Evolutionary conservation across 2,329 filamentous ascomycete species (phyloP).

Genomic region (Nemania sp.): DNA sequence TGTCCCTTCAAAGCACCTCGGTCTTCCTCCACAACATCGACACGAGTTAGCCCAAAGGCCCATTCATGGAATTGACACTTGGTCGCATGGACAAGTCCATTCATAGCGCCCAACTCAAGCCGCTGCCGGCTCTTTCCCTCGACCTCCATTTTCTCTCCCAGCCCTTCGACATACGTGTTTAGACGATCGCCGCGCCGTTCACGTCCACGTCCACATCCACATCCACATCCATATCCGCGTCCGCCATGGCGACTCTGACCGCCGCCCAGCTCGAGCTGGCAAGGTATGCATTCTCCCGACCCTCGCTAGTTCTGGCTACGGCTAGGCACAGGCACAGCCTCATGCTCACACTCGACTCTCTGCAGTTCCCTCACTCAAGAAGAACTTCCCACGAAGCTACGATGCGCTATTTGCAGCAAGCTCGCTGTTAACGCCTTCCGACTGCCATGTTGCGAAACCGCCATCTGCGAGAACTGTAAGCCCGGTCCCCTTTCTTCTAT

Average conservation of each 20-base stretch:
- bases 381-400: constrained; percentile 92
- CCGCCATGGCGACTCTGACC: constrained; percentile 43
- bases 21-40: constrained; percentile 1
- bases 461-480: constrained; percentile 88
- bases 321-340: too few relatives aligned
- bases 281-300: constrained; percentile 45
- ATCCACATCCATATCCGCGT: too few relatives aligned
- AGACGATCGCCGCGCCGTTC: constrained; percentile 21
- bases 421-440: constrained; percentile 89
- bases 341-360: constrained; percentile 4
- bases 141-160: background rate
- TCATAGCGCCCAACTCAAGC: background rate
- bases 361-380: constrained; percentile 74
- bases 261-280: constrained; percentile 62
- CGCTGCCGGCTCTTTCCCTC: background rate
- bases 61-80: constrained; percentile 17
- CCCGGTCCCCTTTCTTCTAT: too few relatives aligned
- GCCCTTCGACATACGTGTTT: constrained; percentile 28
- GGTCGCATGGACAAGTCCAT: constrained; percentile 19
- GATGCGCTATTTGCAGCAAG: constrained; percentile 91
- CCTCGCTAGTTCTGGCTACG: too few relatives aligned
- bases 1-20: constrained; percentile 2
- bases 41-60: background rate
- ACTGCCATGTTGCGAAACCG: constrained; percentile 91
- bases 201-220: too few relatives aligned